phyloP scores from a whole-genome alignment of 768 basidiomycete species.

The Suillus clintonianus region DNA sequence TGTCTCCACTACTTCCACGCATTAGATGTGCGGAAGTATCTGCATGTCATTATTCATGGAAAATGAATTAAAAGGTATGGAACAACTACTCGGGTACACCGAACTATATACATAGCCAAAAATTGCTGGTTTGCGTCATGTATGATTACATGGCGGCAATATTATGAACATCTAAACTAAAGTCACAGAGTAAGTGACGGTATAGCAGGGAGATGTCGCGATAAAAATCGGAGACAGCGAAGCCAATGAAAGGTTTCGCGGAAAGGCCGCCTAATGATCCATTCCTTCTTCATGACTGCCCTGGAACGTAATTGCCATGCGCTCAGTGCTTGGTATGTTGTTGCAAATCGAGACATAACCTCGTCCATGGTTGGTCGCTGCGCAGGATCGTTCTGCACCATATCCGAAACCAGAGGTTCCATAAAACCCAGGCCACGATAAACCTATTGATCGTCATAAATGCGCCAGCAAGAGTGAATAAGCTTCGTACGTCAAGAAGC shows the following conservation, averaged over 20 bases:
- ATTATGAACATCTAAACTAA: too few species aligned
- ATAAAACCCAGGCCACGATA: conserved; percentile 31
- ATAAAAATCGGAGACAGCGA: not conserved
- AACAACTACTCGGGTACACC: too few species aligned
- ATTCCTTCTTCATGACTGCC: conserved; percentile 3
- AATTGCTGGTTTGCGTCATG: too few species aligned
- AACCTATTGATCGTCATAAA: not conserved
- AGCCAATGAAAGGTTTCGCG: not conserved
- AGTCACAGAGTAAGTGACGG: too few species aligned
- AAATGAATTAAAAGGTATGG: too few species aligned
- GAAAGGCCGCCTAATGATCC: not conserved
- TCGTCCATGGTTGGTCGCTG: conserved; percentile 15
- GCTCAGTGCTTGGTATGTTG: not conserved
- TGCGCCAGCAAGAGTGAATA: too few species aligned
- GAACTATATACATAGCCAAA: too few species aligned
- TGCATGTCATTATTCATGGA: too few species aligned
- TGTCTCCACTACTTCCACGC: too few species aligned
- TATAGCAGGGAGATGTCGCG: conserved; percentile 12
- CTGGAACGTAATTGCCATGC: conserved; percentile 7
- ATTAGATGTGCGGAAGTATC: too few species aligned
- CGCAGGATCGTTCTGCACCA: conserved; percentile 12
- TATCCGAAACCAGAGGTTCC: conserved; percentile 22
- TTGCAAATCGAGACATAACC: conserved; percentile 13
- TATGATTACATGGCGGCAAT: too few species aligned
- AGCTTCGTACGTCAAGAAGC: too few species aligned